phyloP scores from a whole-genome alignment of 148 eudicot genomes.

The Tetragonia tetragonoides region DNA sequence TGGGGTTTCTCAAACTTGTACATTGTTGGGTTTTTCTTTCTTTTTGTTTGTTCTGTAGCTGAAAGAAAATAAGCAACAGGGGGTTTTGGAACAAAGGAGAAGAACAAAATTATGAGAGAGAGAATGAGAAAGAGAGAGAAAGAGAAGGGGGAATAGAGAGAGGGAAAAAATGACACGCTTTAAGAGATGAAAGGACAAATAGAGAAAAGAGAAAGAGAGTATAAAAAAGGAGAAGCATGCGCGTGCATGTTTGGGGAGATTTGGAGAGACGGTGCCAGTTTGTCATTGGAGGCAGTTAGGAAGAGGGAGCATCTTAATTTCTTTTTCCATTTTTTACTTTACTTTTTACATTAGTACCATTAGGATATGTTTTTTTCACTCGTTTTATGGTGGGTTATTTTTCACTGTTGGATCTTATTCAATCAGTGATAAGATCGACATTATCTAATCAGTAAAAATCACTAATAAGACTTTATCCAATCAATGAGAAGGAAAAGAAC shows the following conservation, averaged over 20 bases:
- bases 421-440: too few species aligned
- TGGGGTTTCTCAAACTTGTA: slow-evolving; percentile 34
- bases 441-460: too few species aligned
- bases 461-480: too few species aligned
- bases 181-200: slow-evolving; percentile 8
- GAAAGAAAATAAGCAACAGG: slow-evolving; percentile 12
- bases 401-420: too few species aligned
- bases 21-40: slow-evolving; percentile 5
- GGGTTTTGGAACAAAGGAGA: slow-evolving; percentile 3
- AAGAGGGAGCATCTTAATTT: slow-evolving; percentile 11
- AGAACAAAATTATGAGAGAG: slow-evolving; percentile 22
- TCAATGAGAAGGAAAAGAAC: too few species aligned
- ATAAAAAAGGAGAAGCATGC: slow-evolving; percentile 31
- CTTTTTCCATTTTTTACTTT: neutral
- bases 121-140: slow-evolving; percentile 1
- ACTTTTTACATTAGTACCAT: neutral
- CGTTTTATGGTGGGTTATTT: too few species aligned
- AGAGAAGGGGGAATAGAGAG: neutral
- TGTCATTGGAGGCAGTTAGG: slow-evolving; percentile 4
- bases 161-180: neutral
- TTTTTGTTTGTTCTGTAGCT: slow-evolving; percentile 9
- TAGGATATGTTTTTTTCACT: too few species aligned
- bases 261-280: slow-evolving; percentile 9
- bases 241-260: slow-evolving; percentile 28
- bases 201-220: slow-evolving; percentile 20